phyloP scores from a whole-genome alignment of 257 asterid genomes.

The Jacaranda copaia region DNA sequence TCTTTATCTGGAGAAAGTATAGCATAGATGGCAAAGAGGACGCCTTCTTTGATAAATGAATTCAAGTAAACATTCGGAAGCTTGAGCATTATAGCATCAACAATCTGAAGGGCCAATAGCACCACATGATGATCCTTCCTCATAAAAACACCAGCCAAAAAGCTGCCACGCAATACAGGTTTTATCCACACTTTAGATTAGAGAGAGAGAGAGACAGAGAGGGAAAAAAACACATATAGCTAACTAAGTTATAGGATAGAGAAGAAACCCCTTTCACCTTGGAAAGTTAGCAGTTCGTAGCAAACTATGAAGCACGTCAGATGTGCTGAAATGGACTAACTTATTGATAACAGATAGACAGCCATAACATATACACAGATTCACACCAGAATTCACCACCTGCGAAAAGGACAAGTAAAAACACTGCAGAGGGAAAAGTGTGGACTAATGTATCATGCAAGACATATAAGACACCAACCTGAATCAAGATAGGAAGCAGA shows the following conservation, averaged over 20 bases:
- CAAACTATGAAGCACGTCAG: conserved; percentile 67
- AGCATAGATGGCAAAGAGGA: conserved; percentile 70
- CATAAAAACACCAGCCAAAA: conserved; percentile 91
- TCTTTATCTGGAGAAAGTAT: conserved; percentile 65
- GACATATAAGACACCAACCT: conserved; percentile 56
- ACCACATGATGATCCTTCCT: conserved; percentile 87
- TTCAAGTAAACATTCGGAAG: conserved; percentile 68
- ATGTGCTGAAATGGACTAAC: conserved; percentile 78
- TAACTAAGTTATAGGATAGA: conserved; percentile 18
- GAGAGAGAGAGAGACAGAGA: not conserved
- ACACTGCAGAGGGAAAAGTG: conserved; percentile 13
- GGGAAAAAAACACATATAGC: not conserved
- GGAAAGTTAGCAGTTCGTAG: conserved; percentile 71
- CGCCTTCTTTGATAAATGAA: conserved; percentile 91
- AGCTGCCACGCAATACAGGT: conserved; percentile 54
- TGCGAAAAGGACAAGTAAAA: conserved; percentile 50
- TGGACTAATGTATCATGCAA: conserved; percentile 19
- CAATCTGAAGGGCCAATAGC: conserved; percentile 78
- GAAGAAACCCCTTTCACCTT: conserved; percentile 61
- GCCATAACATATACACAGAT: conserved; percentile 74
- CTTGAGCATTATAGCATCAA: conserved; percentile 74
- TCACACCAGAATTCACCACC: conserved; percentile 93
- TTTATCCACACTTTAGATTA: conserved; percentile 28
- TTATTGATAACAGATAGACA: conserved; percentile 86
- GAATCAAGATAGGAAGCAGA: conserved; percentile 81